These are phyloP conservation scores for Esteya vermicola DNA, from an alignment of 2,329 filamentous ascomycete genomes.

Conservation along the genomic window DNA sequence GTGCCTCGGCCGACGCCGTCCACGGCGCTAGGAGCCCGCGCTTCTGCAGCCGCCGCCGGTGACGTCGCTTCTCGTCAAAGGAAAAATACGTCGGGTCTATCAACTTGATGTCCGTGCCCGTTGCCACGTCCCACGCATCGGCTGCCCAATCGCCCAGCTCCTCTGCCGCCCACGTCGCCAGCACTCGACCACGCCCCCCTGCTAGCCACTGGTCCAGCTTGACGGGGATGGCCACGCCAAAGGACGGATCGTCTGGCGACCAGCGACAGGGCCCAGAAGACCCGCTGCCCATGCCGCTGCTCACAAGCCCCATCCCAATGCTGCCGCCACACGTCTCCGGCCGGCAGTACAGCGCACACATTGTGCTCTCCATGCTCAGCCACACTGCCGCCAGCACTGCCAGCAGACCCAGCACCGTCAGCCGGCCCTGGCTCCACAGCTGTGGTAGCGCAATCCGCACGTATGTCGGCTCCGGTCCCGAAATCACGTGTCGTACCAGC, in stretches of 20 bases:
- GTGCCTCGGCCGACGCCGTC: conserved; percentile 24
- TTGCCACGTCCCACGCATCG: conserved; percentile 30
- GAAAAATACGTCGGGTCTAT: conserved; percentile 28
- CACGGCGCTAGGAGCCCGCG: conserved; percentile 25
- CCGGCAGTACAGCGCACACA: conserved; percentile 40
- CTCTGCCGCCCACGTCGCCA: conserved; percentile 23
- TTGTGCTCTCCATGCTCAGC: conserved; percentile 37
- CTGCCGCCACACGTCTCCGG: conserved; percentile 29
- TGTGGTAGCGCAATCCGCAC: conserved; percentile 29
- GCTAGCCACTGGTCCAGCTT: conserved; percentile 49
- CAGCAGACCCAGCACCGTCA: conserved; percentile 33
- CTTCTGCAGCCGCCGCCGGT: conserved; percentile 35
- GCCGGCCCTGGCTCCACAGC: conserved; percentile 30
- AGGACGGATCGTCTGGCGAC: conserved; percentile 43
- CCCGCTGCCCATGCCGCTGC: conserved; percentile 10
- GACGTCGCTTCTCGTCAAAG: conserved; percentile 31
- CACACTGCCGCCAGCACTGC: conserved; percentile 32
- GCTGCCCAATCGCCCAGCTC: conserved; percentile 31
- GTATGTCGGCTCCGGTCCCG: conserved; percentile 12
- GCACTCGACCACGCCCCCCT: conserved; percentile 31
- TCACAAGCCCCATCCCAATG: background rate
- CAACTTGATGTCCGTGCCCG: conserved; percentile 28
- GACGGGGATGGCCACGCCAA: conserved; percentile 44
- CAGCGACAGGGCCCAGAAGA: conserved; percentile 38
- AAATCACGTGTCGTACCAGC: no score